phyloP scores from a whole-genome alignment of 2,329 filamentous ascomycete genomes.

The Seiridium cupressi region DNA sequence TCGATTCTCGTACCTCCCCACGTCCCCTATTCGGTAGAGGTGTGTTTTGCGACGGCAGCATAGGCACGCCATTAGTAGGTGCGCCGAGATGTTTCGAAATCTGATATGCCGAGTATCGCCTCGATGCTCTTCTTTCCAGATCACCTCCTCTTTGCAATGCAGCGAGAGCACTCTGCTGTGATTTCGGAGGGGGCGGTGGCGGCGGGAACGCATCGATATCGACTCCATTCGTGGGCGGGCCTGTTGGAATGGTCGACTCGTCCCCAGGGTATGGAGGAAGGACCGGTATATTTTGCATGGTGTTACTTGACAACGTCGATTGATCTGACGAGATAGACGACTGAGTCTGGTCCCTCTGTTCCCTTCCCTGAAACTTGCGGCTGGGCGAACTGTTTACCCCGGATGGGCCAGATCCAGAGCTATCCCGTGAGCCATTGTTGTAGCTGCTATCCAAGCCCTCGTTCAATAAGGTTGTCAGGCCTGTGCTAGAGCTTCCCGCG shows the following conservation, averaged over 20 bases:
- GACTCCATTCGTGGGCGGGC: slow-evolving; percentile 43
- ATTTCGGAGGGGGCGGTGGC: slow-evolving; percentile 76
- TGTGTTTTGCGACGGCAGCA: slow-evolving; percentile 79
- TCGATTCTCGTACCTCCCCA: slow-evolving; percentile 76
- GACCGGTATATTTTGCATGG: slow-evolving; percentile 74
- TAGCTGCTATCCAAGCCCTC: slow-evolving; percentile 58
- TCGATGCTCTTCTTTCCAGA: slow-evolving; percentile 85
- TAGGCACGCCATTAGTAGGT: slow-evolving; percentile 77
- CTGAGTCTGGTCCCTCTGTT: slow-evolving; percentile 49
- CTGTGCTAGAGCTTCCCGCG: slow-evolving; percentile 54
- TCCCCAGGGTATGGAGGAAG: slow-evolving; percentile 70
- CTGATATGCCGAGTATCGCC: slow-evolving; percentile 93
- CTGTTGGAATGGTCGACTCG: slow-evolving; percentile 47
- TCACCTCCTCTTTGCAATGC: slow-evolving; percentile 90
- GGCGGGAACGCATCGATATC: slow-evolving; percentile 67
- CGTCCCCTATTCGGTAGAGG: slow-evolving; percentile 83
- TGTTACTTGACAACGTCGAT: slow-evolving; percentile 70
- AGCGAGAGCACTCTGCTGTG: slow-evolving; percentile 85
- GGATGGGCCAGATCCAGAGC: slow-evolving; percentile 18
- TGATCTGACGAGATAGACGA: slow-evolving; percentile 54
- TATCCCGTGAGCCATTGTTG: slow-evolving; percentile 32
- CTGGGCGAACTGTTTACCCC: slow-evolving; percentile 41
- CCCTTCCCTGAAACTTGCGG: slow-evolving; percentile 38
- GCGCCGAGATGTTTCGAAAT: slow-evolving; percentile 90
- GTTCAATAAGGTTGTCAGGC: slow-evolving; percentile 57